Evolutionary conservation across 495 filamentous ascomycete genomes (phyloP), one percentile per base, ranked within the genome.

Genomic region (Trichoderma asperelloides): DNA sequence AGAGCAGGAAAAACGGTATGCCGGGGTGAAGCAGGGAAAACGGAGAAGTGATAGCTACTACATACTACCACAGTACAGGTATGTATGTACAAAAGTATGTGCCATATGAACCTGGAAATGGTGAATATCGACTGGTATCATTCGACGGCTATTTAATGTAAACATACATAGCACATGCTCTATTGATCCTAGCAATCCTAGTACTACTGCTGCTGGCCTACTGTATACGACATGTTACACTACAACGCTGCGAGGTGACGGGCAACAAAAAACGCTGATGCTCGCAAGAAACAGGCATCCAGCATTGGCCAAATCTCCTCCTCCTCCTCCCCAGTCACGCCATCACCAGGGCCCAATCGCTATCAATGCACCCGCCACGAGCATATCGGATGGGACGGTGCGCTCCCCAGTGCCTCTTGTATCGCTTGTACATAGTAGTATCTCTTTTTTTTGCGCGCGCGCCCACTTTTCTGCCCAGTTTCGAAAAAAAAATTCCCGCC

Each of bases 341-440:
- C 55, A 60, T 60, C 27, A 25, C 55, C 55, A 60, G 55, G 55
- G 55, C 55, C 55, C 55, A 60, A 60, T 60, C 55, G 55, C 27
- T 60, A 60, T 60, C 55, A 60, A 30, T 30, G 55, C 55, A 60
- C 55, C 55, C 30, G 55, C 55, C 55, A 60, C 55, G 55, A 60
- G 55, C 55, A 60, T 60, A 60, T 30, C 23, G 55, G 23, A 60
- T 27, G 55, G 18, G 3, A 23, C 49, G 43, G 43, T 55, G 21
- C 8, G 11, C 4, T 49, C 3, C 18, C 45, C n/a, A n/a, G 45
- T 49, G 4, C 18, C 4, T 49, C 7, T 49, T n/a, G 45, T 12
- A 49, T 49, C 11, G 9, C n/a, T n/a, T n/a, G n/a, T n/a, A n/a
- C n/a, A n/a, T n/a, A n/a, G n/a, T n/a, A n/a, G n/a, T n/a, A n/a